Evolutionary conservation across 345 rosid species (phyloP).

Genomic region (Bruguiera gymnorhiza): DNA sequence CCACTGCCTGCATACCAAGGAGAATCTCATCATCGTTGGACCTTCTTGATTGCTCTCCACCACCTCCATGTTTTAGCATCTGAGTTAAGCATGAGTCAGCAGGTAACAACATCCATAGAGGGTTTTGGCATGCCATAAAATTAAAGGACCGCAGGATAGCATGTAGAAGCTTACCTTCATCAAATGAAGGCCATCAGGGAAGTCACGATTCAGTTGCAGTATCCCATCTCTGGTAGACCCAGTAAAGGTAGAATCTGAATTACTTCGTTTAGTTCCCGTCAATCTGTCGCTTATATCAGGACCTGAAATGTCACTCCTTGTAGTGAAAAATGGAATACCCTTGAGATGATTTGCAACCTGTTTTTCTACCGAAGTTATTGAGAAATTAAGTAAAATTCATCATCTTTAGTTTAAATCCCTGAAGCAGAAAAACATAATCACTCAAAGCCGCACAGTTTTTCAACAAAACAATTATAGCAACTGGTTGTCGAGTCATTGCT

Average conservation of each 20-base stretch:
- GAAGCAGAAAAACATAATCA: slow-evolving; percentile 13
- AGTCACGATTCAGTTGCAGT: slow-evolving; percentile 46
- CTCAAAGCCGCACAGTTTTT: not conserved
- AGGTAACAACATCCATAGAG: slow-evolving; percentile 2
- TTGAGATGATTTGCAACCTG: slow-evolving; percentile 66
- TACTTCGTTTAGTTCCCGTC: slow-evolving; percentile 70
- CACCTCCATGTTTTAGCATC: slow-evolving; percentile 64
- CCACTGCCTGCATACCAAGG: slow-evolving; percentile 39
- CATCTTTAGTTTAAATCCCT: slow-evolving; percentile 5
- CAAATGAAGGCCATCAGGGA: slow-evolving; percentile 66
- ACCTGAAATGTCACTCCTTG: slow-evolving; percentile 65
- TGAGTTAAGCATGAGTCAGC: slow-evolving; percentile 22
- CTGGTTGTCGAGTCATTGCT: not conserved
- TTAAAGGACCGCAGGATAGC: slow-evolving; percentile 2
- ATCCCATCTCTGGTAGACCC: slow-evolving; percentile 37
- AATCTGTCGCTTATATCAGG: slow-evolving; percentile 60
- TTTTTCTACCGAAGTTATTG: slow-evolving; percentile 46
- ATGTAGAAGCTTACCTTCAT: slow-evolving; percentile 55
- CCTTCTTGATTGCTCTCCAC: slow-evolving; percentile 48
- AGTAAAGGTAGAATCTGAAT: slow-evolving; percentile 62
- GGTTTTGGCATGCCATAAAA: slow-evolving; percentile 6
- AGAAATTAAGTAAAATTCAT: slow-evolving; percentile 35
- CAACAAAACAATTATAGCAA: slow-evolving; percentile 2
- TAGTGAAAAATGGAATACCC: slow-evolving; percentile 77
- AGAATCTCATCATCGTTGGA: slow-evolving; percentile 49